Evolutionary conservation across 2,329 filamentous ascomycete species (phyloP).

Genomic region (Arthrobotrys pseudoclavata): DNA sequence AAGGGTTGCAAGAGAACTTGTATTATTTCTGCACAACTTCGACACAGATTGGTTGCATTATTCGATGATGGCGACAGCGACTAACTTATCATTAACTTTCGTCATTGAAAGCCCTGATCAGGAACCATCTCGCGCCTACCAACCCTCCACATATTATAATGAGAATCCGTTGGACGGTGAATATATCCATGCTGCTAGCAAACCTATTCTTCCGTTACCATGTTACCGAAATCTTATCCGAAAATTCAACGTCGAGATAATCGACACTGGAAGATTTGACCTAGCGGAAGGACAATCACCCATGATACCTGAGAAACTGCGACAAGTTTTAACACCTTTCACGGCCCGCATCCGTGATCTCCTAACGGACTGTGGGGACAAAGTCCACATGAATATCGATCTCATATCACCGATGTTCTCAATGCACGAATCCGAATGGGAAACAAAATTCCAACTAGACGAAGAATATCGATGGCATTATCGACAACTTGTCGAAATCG

Average conservation of each 20-base stretch:
- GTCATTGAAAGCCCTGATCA: background rate
- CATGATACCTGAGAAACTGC: slow-evolving; percentile 27
- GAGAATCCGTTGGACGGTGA: slow-evolving; percentile 26
- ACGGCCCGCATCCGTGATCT: slow-evolving; percentile 26
- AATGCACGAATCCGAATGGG: slow-evolving; percentile 26
- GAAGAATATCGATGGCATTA: slow-evolving; percentile 30
- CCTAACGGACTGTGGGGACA: slow-evolving; percentile 16
- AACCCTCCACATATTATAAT: slow-evolving; percentile 37
- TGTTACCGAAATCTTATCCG: slow-evolving; percentile 38
- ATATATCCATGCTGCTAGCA: slow-evolving; percentile 32
- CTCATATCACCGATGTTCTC: slow-evolving; percentile 27
- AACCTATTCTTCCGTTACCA: slow-evolving; percentile 38
- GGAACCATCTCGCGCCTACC: slow-evolving; percentile 40
- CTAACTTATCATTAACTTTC: background rate
- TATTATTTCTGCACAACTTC: background rate
- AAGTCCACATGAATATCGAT: slow-evolving; percentile 45
- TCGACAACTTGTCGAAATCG: slow-evolving; percentile 37
- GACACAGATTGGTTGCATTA: background rate
- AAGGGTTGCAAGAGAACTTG: background rate
- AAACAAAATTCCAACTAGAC: slow-evolving; percentile 24
- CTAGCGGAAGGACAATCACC: slow-evolving; percentile 13
- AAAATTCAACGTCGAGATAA: slow-evolving; percentile 44
- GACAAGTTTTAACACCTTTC: slow-evolving; percentile 39
- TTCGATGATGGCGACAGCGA: background rate
- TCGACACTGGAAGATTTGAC: slow-evolving; percentile 36